These are phyloP conservation scores for Thelonectria discophora DNA, from an alignment of 2,329 filamentous ascomycete species.

Conservation along the genomic window DNA sequence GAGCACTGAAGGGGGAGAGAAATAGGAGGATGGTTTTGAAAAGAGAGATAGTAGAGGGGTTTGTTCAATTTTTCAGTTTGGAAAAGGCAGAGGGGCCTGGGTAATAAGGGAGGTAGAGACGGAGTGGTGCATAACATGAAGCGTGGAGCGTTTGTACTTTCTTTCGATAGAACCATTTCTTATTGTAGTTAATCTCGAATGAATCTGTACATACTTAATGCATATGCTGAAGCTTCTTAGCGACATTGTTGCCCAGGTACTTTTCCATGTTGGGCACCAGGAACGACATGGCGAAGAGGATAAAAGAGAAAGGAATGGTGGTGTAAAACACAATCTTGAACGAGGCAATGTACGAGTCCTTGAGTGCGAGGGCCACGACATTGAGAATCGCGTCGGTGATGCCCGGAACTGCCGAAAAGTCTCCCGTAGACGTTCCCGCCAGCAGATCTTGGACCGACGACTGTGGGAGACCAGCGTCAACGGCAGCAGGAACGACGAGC, in stretches of 20 bases:
- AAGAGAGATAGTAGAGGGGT: too few species aligned
- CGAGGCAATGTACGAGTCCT: constrained; percentile 51
- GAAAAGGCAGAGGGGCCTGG: too few species aligned
- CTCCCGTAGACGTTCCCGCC: constrained; percentile 43
- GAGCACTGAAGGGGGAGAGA: not conserved
- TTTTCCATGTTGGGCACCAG: constrained; percentile 54
- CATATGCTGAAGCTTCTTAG: constrained; percentile 50
- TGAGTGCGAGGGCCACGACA: constrained; percentile 46
- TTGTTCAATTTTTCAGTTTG: too few species aligned
- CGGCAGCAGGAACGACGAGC: constrained; percentile 48
- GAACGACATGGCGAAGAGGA: constrained; percentile 48
- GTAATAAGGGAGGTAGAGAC: too few species aligned
- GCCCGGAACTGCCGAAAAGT: constrained; percentile 45
- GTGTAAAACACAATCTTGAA: constrained; percentile 55
- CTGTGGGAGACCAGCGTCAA: constrained; percentile 47
- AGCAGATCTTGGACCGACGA: constrained; percentile 46
- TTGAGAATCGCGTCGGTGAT: constrained; percentile 46
- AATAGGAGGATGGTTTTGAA: too few species aligned
- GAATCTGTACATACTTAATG: not conserved
- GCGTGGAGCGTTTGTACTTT: too few species aligned
- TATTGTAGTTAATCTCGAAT: not conserved
- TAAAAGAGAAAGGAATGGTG: constrained; percentile 51
- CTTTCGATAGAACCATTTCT: not conserved
- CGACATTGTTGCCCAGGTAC: constrained; percentile 55
- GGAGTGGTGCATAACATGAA: too few species aligned